Evolutionary conservation across 352 stramenopile species (phyloP), one percentile per base, ranked within the genome.

Genomic region (Phytophthora brassicae): DNA sequence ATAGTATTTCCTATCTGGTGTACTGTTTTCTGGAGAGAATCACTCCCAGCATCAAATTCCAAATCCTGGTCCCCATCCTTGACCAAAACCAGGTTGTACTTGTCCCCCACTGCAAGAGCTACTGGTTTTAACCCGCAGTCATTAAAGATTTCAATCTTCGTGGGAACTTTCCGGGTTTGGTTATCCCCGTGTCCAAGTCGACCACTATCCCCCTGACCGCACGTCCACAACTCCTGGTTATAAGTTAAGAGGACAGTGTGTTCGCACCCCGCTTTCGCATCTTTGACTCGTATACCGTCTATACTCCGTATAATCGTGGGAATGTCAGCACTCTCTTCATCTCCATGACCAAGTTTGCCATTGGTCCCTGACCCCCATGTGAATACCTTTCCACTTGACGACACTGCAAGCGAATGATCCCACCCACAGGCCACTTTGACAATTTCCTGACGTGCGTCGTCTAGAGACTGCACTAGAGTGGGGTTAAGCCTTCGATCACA

Each of bases 51-150:
- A 20, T 60, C 23, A 38, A 43, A 6, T 22, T 62, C 65, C 17
- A 29, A 38, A 33, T 61, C 43, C 29, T n/a, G 24, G 8, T 73
- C 62, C n/a, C 19, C 46, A 33, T 88, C 68, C 33, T 75, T 76
- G 0, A 89, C 84, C 14, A 95, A 57, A 35, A 95, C 66, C 7
- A 95, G 68, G 28, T 93, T 95, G 48, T 95, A 95, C 60, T 95
- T 95, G 66, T 95, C 86, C 9, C 86, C 86, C 11, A 93, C 86
- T 19, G 86, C 86, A 38, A 94, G 89, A 11, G 84, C 78, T 8
- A 95, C 75, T 5, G 84, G 80, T 26, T 75, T 75, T 8, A 90
- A 24, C 0, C 74, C 75, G 12, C 56, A 75, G 17, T 84, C 60
- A 0, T 58, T 47, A 52, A 92, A 90, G 6, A 77, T 45, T 14